A percentile compares a stretch with the other conserved stretches of the same genome.
These are phyloP conservation scores for Toxicodendron radicans DNA, from an alignment of 345 rosid genomes.

Conservation along the genomic window DNA sequence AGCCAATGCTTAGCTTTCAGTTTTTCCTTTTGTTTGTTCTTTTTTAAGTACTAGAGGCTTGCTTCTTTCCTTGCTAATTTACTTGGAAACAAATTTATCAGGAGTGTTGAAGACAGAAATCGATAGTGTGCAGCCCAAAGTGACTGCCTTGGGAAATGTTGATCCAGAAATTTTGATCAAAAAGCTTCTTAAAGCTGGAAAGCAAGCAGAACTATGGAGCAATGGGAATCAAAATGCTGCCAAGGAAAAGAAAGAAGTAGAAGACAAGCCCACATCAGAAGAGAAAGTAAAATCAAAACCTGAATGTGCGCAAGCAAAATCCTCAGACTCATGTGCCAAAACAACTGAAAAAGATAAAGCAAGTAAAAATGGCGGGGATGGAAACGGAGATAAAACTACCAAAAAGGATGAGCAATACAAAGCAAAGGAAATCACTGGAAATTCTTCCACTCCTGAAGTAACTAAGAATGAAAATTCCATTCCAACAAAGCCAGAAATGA, in stretches of 20 bases:
- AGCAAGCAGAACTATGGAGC: slow-evolving; percentile 51
- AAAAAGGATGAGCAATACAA: slow-evolving; percentile 18
- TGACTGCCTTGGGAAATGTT: slow-evolving; percentile 44
- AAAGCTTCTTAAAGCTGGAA: slow-evolving; percentile 46
- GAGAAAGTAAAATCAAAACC: slow-evolving; percentile 27
- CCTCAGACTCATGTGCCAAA: slow-evolving; percentile 14
- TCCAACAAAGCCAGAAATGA: slow-evolving; percentile 12
- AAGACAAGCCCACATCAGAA: slow-evolving; percentile 1
- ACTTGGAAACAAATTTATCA: slow-evolving; percentile 19
- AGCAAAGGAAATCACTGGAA: slow-evolving; percentile 3
- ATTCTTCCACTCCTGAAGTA: slow-evolving; percentile 8
- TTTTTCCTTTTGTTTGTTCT: neutral
- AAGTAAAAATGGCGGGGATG: slow-evolving; percentile 1
- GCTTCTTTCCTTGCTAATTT: slow-evolving; percentile 6
- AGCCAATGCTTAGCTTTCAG: neutral
- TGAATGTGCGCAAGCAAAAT: slow-evolving; percentile 19
- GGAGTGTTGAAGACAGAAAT: slow-evolving; percentile 55
- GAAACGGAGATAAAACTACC: slow-evolving; percentile 13
- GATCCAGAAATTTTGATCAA: slow-evolving; percentile 44
- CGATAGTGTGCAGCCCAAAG: slow-evolving; percentile 45
- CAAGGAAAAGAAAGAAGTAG: slow-evolving; percentile 30
- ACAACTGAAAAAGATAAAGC: slow-evolving; percentile 19
- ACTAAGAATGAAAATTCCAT: slow-evolving; percentile 16
- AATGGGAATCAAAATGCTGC: slow-evolving; percentile 20
- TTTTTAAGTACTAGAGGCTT: neutral